Conservation (phyloP, 768 basidiomycete species). For the Termitomyces heimii region DNA sequence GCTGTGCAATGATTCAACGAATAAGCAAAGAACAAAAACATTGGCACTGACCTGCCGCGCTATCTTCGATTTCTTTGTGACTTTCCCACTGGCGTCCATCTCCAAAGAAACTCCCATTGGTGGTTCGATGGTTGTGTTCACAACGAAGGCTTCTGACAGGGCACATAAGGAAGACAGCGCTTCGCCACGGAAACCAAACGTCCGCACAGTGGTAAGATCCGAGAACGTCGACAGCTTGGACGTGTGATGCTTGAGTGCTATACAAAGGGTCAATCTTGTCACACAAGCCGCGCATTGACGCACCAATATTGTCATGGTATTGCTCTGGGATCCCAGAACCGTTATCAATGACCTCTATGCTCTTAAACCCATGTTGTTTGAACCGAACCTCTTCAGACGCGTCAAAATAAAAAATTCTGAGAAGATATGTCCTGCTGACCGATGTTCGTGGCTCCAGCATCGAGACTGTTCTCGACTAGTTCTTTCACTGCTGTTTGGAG, state of each 20-base stretch:
- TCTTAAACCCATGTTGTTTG: slow-evolving; percentile 77
- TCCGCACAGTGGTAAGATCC: slow-evolving; percentile 65
- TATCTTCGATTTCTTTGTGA: slow-evolving; percentile 51
- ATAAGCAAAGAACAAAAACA: background rate
- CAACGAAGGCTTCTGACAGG: slow-evolving; percentile 58
- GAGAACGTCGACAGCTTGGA: slow-evolving; percentile 80
- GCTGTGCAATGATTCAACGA: slow-evolving; percentile 35
- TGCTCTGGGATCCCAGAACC: slow-evolving; percentile 77
- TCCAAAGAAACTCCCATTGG: slow-evolving; percentile 81
- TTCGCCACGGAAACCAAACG: slow-evolving; percentile 96
- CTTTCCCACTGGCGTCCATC: slow-evolving; percentile 60
- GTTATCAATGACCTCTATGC: slow-evolving; percentile 89
- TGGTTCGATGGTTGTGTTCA: slow-evolving; percentile 71
- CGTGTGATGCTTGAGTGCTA: slow-evolving; percentile 89
- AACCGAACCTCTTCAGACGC: slow-evolving; percentile 72
- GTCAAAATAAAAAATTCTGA: background rate
- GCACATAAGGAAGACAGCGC: slow-evolving; percentile 93
- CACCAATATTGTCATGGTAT: slow-evolving; percentile 79
- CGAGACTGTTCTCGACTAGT: slow-evolving; percentile 92
- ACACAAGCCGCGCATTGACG: slow-evolving; percentile 15
- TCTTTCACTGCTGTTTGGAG: slow-evolving; percentile 94
- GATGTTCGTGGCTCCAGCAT: slow-evolving; percentile 84
- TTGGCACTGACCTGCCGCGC: slow-evolving; percentile 62
- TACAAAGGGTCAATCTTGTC: background rate
- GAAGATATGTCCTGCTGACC: slow-evolving; percentile 40